phyloP scores from a whole-genome alignment of 2,329 filamentous ascomycete species.

The Helminthosporium solani region DNA sequence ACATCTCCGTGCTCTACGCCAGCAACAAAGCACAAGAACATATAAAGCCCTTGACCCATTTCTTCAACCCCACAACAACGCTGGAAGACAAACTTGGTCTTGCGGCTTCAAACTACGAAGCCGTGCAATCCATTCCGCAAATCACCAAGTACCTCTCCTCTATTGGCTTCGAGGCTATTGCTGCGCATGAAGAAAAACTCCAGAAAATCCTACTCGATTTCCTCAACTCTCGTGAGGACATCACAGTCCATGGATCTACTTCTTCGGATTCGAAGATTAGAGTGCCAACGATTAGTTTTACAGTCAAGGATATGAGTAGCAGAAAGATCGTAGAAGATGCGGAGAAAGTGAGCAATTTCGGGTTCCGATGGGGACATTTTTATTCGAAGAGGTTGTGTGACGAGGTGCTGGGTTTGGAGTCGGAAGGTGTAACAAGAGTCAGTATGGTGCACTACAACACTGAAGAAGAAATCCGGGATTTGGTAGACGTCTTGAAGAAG shows the following conservation, averaged over 20 bases:
- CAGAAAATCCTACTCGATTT: conserved; percentile 62
- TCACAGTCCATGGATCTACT: conserved; percentile 61
- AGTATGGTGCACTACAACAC: conserved; percentile 75
- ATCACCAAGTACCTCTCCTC: conserved; percentile 60
- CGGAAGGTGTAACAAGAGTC: conserved; percentile 67
- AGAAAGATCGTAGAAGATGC: conserved; percentile 62
- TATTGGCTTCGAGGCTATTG: conserved; percentile 46
- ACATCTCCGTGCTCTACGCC: conserved; percentile 70
- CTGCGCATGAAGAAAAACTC: conserved; percentile 60
- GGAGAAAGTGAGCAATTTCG: conserved; percentile 60
- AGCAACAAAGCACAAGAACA: conserved; percentile 56
- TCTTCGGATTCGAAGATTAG: conserved; percentile 51
- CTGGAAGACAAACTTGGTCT: conserved; percentile 64
- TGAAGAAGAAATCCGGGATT: conserved; percentile 57
- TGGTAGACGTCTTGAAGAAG: conserved; percentile 56
- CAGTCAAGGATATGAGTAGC: conserved; percentile 58
- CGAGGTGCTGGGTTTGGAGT: conserved; percentile 59
- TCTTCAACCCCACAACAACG: conserved; percentile 63
- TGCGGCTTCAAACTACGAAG: conserved; percentile 70
- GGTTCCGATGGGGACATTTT: conserved; percentile 67
- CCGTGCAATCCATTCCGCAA: conserved; percentile 61
- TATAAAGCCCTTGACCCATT: conserved; percentile 63
- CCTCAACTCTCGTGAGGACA: conserved; percentile 53
- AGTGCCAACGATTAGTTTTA: conserved; percentile 68
- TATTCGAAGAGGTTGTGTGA: conserved; percentile 65